These are phyloP conservation scores for Cinnamomum chago DNA, from an alignment of 164 flowering plant genomes.

Conservation along the genomic window DNA sequence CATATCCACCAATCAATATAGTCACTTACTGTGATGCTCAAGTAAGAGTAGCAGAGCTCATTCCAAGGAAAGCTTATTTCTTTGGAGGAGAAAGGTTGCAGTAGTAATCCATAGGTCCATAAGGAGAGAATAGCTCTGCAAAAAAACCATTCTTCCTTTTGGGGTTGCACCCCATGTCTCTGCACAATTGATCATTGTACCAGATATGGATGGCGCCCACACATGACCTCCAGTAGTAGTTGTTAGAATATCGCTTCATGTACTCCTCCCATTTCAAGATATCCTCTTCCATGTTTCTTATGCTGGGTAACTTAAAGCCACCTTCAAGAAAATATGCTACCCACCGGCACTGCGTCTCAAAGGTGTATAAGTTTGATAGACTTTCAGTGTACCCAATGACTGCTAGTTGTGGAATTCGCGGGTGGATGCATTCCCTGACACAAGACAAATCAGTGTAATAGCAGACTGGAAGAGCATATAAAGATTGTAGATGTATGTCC, in stretches of 20 bases:
- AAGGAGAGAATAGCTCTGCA: conserved; percentile 52
- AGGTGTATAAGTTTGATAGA: conserved; percentile 45
- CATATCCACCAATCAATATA: too few species aligned
- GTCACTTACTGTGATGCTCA: too few species aligned
- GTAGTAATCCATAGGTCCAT: conserved; percentile 57
- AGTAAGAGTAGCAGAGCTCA: neutral
- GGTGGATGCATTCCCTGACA: conserved; percentile 52
- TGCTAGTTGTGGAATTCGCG: conserved; percentile 57
- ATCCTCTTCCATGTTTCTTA: conserved; percentile 51
- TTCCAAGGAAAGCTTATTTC: too few species aligned
- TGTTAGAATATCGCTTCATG: conserved; percentile 34
- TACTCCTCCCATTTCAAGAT: conserved; percentile 38
- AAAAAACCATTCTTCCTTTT: conserved; percentile 51
- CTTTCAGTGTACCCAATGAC: conserved; percentile 55
- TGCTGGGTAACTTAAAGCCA: conserved; percentile 34
- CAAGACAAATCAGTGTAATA: neutral
- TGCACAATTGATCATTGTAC: conserved; percentile 70
- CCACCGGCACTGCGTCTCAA: conserved; percentile 60
- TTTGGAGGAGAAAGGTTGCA: conserved; percentile 6
- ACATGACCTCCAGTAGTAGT: conserved; percentile 41
- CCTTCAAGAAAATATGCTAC: conserved; percentile 29
- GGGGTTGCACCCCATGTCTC: conserved; percentile 69
- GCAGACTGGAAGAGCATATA: neutral
- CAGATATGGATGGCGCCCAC: conserved; percentile 46
- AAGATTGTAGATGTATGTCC: too few species aligned